phyloP scores from a whole-genome alignment of 768 basidiomycete genomes.

The Boletus sensibilis region DNA sequence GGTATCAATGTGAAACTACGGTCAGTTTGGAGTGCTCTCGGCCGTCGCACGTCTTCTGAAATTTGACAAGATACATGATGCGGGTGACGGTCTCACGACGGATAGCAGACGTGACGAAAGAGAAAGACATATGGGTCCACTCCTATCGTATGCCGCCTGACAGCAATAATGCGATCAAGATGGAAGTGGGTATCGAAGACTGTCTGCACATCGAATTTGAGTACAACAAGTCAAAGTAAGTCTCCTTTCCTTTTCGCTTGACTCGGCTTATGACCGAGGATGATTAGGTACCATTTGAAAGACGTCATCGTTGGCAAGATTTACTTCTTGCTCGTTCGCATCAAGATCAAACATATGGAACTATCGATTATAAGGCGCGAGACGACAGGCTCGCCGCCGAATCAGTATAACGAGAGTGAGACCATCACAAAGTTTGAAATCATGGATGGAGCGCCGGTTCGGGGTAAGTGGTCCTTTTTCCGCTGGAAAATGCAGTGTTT shows the following conservation, averaged over 20 bases:
- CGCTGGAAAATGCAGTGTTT: neutral
- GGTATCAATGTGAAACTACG: constrained; percentile 98
- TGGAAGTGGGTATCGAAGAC: constrained; percentile 99
- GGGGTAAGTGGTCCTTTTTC: constrained; percentile 50
- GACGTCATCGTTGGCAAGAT: constrained; percentile 99
- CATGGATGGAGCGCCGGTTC: constrained; percentile 98
- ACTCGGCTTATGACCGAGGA: neutral
- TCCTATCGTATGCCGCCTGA: constrained; percentile 99
- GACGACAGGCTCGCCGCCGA: constrained; percentile 96
- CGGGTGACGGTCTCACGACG: constrained; percentile 88
- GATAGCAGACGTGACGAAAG: constrained; percentile 91
- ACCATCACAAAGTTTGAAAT: constrained; percentile 99
- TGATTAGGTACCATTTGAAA: constrained; percentile 88
- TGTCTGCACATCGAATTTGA: constrained; percentile 99
- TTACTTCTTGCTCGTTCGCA: constrained; percentile 96
- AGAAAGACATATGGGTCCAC: constrained; percentile 96
- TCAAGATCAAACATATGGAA: constrained; percentile 99
- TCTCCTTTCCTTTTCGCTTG: constrained; percentile 8
- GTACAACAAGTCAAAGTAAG: constrained; percentile 98
- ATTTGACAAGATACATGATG: constrained; percentile 72
- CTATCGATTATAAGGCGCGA: constrained; percentile 96
- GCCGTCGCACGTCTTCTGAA: constrained; percentile 3
- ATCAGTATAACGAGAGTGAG: constrained; percentile 98
- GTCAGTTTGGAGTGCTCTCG: constrained; percentile 44
- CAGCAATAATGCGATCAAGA: constrained; percentile 97